Conservation (phyloP, 257 asterid species). For the Solanum chmielewskii region DNA sequence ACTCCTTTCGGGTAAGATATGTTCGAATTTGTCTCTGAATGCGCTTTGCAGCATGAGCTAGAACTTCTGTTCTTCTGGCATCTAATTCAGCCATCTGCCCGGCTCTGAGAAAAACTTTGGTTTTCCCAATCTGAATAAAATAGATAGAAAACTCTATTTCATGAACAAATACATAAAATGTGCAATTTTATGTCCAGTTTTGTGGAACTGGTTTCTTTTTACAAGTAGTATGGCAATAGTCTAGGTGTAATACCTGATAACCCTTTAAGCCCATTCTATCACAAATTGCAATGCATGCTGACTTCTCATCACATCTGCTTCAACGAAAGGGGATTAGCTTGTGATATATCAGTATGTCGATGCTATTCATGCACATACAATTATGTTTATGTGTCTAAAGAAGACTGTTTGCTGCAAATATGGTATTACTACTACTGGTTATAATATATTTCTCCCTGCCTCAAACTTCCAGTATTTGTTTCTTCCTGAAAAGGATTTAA, state of each 20-base stretch:
- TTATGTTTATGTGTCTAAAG: neutral
- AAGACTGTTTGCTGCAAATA: neutral
- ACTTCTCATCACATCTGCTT: slow-evolving; percentile 71
- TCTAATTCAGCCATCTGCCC: slow-evolving; percentile 98
- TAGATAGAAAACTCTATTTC: neutral
- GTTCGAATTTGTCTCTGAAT: slow-evolving; percentile 88
- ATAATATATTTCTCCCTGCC: neutral
- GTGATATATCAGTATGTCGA: neutral
- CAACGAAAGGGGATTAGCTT: neutral
- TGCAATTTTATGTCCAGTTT: neutral
- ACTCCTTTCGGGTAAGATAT: slow-evolving; percentile 64
- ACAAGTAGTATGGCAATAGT: neutral
- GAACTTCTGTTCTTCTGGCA: slow-evolving; percentile 81
- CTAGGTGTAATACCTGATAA: slow-evolving; percentile 51
- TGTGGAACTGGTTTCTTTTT: neutral
- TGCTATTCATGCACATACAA: neutral
- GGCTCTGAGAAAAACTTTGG: slow-evolving; percentile 91
- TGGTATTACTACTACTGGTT: neutral
- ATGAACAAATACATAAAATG: neutral
- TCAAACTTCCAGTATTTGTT: neutral
- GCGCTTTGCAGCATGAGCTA: slow-evolving; percentile 65
- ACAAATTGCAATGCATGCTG: slow-evolving; percentile 62
- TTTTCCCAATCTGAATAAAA: slow-evolving; percentile 68
- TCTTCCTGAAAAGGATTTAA: neutral
- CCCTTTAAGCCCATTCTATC: slow-evolving; percentile 83